Evolutionary conservation across 257 asterid species (phyloP), one percentile per base, ranked within the genome.

Genomic region (Petrea volubilis): DNA sequence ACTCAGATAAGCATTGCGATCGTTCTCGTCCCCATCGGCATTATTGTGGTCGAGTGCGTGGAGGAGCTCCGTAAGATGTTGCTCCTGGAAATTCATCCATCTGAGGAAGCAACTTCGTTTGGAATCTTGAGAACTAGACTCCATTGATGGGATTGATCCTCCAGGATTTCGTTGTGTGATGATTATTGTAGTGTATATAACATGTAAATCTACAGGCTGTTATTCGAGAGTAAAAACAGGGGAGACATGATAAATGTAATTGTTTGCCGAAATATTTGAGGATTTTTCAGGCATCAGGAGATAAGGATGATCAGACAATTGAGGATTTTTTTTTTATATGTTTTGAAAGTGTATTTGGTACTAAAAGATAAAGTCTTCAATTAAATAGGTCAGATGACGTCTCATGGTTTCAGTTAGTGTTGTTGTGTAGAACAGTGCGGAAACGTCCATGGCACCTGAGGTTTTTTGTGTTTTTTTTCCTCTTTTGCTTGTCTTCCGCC

Each of bases 71-170:
- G 80, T 58, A 33, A 77, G 82, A 34, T 77, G 78, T 57, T 68
- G 65, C 21, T 81, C 80, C 44, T 81, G 85, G 64, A 73, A 60
- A 24, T 38, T 53, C 76, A 73, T 73, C 82, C 85, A 81, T 24
- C 44, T 17, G 24, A 31, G 34, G 62, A 71, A 75, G 59, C 78
- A 75, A 17, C 43, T 9, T 18, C 12, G 17, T 2, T 28, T 41
- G 28, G 71, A 46, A 52, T 61, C 65, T 25, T 64, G 63, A 17
- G 8, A 31, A 13, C 36, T 27, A 8, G 41, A 14, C 20, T 61
- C 71, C 79, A 53, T 66, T 7, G 25, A 33, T n/a, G n/a, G n/a
- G n/a, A n/a, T 41, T 36, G 41, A 52, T 23, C 31, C 23, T 52
- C 27, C 20, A 3, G 7, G 28, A 12, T 10, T 23, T 52, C 23